Percentiles rank a stretch among this genome's conserved stretches.
phyloP scores from a whole-genome alignment of 352 stramenopile genomes.

The Globisporangium perplexum region DNA sequence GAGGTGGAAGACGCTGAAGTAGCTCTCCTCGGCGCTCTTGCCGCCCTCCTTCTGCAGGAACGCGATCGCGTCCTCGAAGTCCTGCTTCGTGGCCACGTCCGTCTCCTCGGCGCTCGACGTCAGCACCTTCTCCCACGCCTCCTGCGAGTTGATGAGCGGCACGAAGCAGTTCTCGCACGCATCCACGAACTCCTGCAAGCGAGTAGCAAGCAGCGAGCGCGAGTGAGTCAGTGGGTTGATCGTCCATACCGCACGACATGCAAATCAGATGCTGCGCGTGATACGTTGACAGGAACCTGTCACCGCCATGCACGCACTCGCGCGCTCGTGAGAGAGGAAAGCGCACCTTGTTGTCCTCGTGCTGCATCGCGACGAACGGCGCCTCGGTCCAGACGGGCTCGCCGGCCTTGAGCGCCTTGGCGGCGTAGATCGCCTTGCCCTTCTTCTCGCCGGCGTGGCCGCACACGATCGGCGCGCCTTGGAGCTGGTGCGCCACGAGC shows the following conservation, averaged over 20 bases:
- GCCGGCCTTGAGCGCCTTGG: constrained; percentile 43
- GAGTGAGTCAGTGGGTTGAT: not conserved
- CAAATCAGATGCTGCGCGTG: not conserved
- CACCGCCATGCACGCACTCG: not conserved
- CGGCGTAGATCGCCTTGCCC: constrained; percentile 71
- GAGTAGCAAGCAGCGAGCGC: not conserved
- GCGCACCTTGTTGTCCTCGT: constrained; percentile 65
- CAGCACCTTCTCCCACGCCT: constrained; percentile 50
- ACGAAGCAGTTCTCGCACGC: constrained; percentile 81
- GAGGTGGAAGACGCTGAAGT: constrained; percentile 64
- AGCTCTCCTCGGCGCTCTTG: constrained; percentile 58
- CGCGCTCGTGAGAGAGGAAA: not conserved
- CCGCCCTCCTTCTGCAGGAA: constrained; percentile 64
- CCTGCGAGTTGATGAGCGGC: constrained; percentile 57
- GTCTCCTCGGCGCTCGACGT: constrained; percentile 31
- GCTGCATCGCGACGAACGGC: constrained; percentile 66
- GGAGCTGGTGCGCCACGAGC: constrained; percentile 45
- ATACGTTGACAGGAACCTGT: not conserved
- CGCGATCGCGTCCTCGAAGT: constrained; percentile 53
- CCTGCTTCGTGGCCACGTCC: constrained; percentile 32
- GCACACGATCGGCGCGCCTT: constrained; percentile 47
- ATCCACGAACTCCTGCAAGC: constrained; percentile 48
- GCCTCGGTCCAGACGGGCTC: constrained; percentile 55
- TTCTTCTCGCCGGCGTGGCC: constrained; percentile 42
- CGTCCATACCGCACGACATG: not conserved